Base-by-base conservation (phyloP, 768 basidiomycete genomes). In the Amanita phalloides region DNA sequence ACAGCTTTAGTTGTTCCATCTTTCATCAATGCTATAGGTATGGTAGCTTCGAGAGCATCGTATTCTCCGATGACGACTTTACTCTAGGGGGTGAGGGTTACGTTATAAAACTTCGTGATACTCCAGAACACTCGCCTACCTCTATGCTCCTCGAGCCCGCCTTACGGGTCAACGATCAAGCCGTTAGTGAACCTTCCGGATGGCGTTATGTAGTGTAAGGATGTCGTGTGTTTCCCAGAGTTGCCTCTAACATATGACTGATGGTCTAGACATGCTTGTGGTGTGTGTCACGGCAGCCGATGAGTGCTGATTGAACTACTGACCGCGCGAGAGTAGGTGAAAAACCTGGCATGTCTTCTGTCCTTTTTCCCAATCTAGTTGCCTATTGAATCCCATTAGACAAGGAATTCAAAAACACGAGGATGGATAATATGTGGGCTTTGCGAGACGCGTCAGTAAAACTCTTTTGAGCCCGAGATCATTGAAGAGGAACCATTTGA, bases 151-250 rank as follows among this genome's bases (percentile, higher is more conserved):
- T 94, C 23, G 90, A 92, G 56, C 79, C 84, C 6, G 86, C 88
- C 0, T 82, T 75, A 55, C 71, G 74, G 32, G 70, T 86, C 53
- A 77, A 85, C 58, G 62, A 17, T 8, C 56, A 14, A 69, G 81
- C 48, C 68, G 68, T 47, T 64, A 71, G 4, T 69, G 79, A 55
- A 64, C 68, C 35, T 62, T 73, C 77, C 14, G 68, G 82, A 28
- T 88, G 84, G 81, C 71, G 88, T 52, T 82, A 90, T 61, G 84
- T 91, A 69, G 90, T 90, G 80, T 81, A 56, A 60, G 75, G 45
- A 14, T 44, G 48, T 7, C 13, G 36, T 9, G 35, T 48, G 5
- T 39, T 7, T 28, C 43, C 4, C 21, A 35, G 21, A n/a, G 53
- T 41, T 50, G 10, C 26, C 32, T 41, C 42, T 48, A 11, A 52